Evolutionary conservation across 163 green algal species (phyloP), one percentile per base, ranked within the genome.

Genomic region (Botryococcus braunii): DNA sequence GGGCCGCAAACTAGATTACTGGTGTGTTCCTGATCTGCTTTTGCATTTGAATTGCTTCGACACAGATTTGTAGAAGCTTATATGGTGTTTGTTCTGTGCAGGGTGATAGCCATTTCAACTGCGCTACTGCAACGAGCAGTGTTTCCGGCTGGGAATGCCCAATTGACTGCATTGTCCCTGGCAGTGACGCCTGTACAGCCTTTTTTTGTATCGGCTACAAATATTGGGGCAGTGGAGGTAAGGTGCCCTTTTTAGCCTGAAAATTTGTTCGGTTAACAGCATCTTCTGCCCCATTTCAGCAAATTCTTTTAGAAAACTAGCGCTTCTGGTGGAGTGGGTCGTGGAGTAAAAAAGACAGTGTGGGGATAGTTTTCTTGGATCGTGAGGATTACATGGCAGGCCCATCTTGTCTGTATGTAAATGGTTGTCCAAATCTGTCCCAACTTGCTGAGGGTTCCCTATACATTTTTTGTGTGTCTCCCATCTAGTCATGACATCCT

Each of bases 1-100:
- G 6, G 70, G 69, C 25, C 65, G 76, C 40, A 77, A 77, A 41
- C 47, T 79, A 31, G 76, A 82, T 60, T 82, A 82, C 69, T 82
- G 76, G 76, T 63, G 27, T 47, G 56, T 55, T 55, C 46, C 46
- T 21, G 21, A 29, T 55, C 46, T 27, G 17, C 17, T 55, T 55
- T 55, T 55, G 46, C 21, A 55, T 21, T 21, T 21, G 17, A 17
- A 55, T 21, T 27, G 17, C 17, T 21, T 21, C 46, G 46, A 21
- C 46, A 55, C 17, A 29, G 17, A 17, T 60, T 2, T 31, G 1
- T 2, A 4, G 50, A 21, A 7, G 7, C 17, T 61, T 21, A 7
- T 38, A n/a, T 61, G n/a, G 35, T 9, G 13, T 11, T 61, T 9
- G 50, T 7, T 61, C 50, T 38, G 32, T 29, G 40, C 34, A 34